Base-by-base conservation (phyloP, 495 filamentous ascomycete species). In the Xylaria bambusicola region DNA sequence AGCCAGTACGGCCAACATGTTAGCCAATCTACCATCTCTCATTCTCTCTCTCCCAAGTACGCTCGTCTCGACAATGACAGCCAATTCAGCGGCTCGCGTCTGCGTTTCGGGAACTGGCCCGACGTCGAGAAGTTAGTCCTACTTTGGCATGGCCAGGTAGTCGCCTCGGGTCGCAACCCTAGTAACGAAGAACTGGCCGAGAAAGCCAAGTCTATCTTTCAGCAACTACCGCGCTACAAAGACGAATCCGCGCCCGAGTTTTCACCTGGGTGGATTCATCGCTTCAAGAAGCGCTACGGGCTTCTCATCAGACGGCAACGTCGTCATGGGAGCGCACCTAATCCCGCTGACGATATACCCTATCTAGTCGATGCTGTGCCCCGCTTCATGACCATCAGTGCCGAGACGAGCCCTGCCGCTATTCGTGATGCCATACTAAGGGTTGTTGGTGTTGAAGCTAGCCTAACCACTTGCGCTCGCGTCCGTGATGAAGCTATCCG, bases 121-220 rank as follows among this genome's bases (percentile, higher is more conserved):
- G 78, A 81, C 59, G 78, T 81, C 52, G 78, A 81, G 73, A 80
- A 79, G 69, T 75, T 81, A 6, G 78, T 81, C 26, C 69, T 81
- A 35, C 69, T 80, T 5, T 81, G 78, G 78, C 76, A 80, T 65
- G 71, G 77, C 58, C 73, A 77, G 53, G 71, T 75, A 35, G 70
- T 76, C 33, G 66, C 66, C 31, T 70, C 62, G 3, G 78, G 78
- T 57, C 75, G 77, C 54, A 73, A 77, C 47, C 78, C 78, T 6
- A 76, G 75, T 46, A 81, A 81, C 60, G 78, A 81, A 35, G 78
- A 81, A 61, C 71, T 81, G 15, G 77, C 77, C 52, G 78, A 80
- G 23, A 81, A 81, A 62, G 78, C 78, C 45, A 81, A 80, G 58
- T 51, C 61, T 35, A 80, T 81, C 66, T 81, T 79, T 62, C 63